A percentile compares a stretch with the other conserved stretches of the same genome.
These are phyloP conservation scores for Starmerella ratchasimensis DNA, from an alignment of 805 yeast genomes.

Conservation along the genomic window DNA sequence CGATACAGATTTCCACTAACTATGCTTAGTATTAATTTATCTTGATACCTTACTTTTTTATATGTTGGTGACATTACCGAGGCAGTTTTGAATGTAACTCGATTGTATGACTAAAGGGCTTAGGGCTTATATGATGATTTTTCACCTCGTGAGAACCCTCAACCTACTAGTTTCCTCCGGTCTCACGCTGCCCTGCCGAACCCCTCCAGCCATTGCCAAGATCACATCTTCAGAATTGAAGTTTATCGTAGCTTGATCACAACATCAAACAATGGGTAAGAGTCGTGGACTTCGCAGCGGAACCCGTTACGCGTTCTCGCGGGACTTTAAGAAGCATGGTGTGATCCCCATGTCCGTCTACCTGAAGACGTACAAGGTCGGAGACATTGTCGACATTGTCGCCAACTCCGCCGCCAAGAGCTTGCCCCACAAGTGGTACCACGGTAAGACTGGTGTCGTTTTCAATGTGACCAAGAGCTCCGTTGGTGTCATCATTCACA, in stretches of 20 bases:
- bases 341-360: slow-evolving; percentile 85
- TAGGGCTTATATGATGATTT: too few species aligned
- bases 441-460: slow-evolving; percentile 99
- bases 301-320: slow-evolving; percentile 99
- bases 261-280: slow-evolving; percentile 22
- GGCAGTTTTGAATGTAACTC: too few species aligned
- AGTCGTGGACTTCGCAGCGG: slow-evolving; percentile 99
- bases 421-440: slow-evolving; percentile 99
- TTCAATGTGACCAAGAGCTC: slow-evolving; percentile 98
- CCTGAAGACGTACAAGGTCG: slow-evolving; percentile 96
- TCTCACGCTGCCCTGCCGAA: too few species aligned
- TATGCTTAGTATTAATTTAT: too few species aligned
- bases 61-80: too few species aligned
- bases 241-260: background rate
- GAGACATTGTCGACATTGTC: slow-evolving; percentile 98
- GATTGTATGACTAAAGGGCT: too few species aligned
- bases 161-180: too few species aligned
- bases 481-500: slow-evolving; percentile 96
- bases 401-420: slow-evolving; percentile 99
- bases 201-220: too few species aligned
- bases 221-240: too few species aligned
- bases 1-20: too few species aligned
- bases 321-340: slow-evolving; percentile 99
- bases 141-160: too few species aligned
- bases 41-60: too few species aligned